These are phyloP conservation scores for Aphanoascus verrucosus DNA, from an alignment of 2,329 filamentous ascomycete species.

Conservation along the genomic window DNA sequence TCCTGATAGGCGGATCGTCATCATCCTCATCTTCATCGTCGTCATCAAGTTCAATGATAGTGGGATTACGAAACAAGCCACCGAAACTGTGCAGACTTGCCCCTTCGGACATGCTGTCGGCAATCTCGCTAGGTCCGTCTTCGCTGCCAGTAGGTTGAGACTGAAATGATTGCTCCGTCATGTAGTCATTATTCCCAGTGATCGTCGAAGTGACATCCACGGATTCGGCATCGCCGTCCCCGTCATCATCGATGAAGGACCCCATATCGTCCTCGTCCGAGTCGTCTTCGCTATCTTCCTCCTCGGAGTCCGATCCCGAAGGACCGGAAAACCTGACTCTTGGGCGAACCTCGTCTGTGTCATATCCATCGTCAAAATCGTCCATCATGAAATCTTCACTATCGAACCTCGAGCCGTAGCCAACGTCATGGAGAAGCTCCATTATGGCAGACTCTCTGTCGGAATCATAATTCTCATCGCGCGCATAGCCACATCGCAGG, in stretches of 20 bases:
- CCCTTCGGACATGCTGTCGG: slow-evolving; percentile 11
- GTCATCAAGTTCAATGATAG: neutral
- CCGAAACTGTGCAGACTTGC: neutral
- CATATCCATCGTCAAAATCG: neutral
- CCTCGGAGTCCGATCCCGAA: slow-evolving; percentile 12
- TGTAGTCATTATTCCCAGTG: slow-evolving; percentile 16
- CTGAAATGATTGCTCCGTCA: neutral
- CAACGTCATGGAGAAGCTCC: neutral
- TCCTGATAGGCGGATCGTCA: slow-evolving; percentile 12
- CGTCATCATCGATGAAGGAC: slow-evolving; percentile 17
- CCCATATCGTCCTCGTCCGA: slow-evolving; percentile 16
- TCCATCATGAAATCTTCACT: slow-evolving; percentile 1
- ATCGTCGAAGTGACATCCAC: slow-evolving; percentile 15
- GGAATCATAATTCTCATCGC: slow-evolving; percentile 32
- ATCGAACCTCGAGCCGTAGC: neutral
- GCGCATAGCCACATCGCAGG: slow-evolving; percentile 43
- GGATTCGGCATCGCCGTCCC: slow-evolving; percentile 13
- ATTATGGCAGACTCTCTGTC: slow-evolving; percentile 2
- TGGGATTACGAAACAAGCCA: neutral
- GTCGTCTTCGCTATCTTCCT: slow-evolving; percentile 17
- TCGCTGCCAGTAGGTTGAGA: slow-evolving; percentile 9
- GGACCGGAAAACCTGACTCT: neutral
- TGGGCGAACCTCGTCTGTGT: neutral
- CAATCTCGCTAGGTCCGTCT: slow-evolving; percentile 25
- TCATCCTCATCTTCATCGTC: slow-evolving; percentile 6